Conservation (phyloP, 768 basidiomycete species). For the Chiua virens region DNA sequence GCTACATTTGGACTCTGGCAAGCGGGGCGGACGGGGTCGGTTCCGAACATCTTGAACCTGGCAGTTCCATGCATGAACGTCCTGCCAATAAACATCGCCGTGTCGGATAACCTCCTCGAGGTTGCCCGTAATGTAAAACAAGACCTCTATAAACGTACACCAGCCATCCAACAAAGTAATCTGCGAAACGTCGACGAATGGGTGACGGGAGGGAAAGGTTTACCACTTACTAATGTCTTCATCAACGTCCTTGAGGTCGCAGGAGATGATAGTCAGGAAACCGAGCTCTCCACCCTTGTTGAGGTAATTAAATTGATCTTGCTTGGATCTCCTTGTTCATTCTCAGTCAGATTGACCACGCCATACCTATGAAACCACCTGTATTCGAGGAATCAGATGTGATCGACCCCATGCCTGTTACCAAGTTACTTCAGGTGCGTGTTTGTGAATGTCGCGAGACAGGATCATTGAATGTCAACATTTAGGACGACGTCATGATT, state of each 20-base stretch:
- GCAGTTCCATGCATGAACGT: conserved; percentile 48
- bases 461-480: not conserved
- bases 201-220: conserved; percentile 28
- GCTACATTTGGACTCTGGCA: conserved; percentile 50
- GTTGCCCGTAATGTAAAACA: conserved; percentile 34
- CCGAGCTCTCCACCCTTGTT: conserved; percentile 30
- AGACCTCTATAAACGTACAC: conserved; percentile 38
- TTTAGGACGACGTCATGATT: conserved; percentile 36
- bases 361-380: conserved; percentile 25
- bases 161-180: conserved; percentile 42
- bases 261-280: conserved; percentile 21
- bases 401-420: conserved; percentile 18
- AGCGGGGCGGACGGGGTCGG: conserved; percentile 39
- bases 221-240: conserved; percentile 42
- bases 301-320: conserved; percentile 29
- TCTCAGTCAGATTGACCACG: conserved; percentile 34
- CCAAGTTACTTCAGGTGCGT: conserved; percentile 28
- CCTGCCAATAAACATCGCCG: conserved; percentile 37
- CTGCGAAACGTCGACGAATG: conserved; percentile 37
- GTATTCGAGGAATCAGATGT: conserved; percentile 7
- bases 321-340: not conserved
- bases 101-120: conserved; percentile 20
- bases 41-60: conserved; percentile 37
- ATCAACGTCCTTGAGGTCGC: conserved; percentile 43
- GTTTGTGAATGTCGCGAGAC: not conserved